phyloP scores from a whole-genome alignment of 148 eudicot genomes.

The Chenopodium formosanum region DNA sequence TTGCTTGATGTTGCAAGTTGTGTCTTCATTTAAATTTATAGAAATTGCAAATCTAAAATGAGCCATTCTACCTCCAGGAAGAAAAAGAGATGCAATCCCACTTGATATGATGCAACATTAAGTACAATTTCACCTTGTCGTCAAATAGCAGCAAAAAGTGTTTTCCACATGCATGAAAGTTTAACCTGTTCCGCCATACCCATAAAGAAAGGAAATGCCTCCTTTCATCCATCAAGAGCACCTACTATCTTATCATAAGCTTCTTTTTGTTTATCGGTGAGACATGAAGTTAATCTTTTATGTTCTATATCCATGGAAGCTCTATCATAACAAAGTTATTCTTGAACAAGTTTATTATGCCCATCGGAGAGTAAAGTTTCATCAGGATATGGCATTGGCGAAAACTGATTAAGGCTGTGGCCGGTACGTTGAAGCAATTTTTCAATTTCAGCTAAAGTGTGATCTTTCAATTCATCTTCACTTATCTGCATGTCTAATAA shows the following conservation, averaged over 20 bases:
- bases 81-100: too few species aligned
- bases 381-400: background rate
- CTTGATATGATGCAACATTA: too few species aligned
- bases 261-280: background rate
- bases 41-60: constrained; percentile 3
- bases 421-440: background rate
- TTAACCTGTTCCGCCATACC: constrained; percentile 4
- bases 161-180: background rate
- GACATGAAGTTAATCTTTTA: background rate
- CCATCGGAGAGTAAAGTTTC: background rate
- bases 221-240: background rate
- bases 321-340: background rate
- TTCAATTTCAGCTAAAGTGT: constrained; percentile 6
- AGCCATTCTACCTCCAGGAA: background rate
- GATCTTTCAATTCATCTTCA: background rate
- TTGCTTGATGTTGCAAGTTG: background rate
- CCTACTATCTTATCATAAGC: background rate
- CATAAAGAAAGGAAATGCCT: background rate
- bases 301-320: background rate
- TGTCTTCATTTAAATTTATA: background rate
- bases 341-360: background rate
- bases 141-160: background rate
- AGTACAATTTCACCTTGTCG: background rate
- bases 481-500: background rate
- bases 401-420: background rate